Percentiles rank a stretch among this genome's conserved stretches.
Evolutionary conservation across 176 grass and related monocot species (phyloP).

Genomic region (Musa schizocarpa): DNA sequence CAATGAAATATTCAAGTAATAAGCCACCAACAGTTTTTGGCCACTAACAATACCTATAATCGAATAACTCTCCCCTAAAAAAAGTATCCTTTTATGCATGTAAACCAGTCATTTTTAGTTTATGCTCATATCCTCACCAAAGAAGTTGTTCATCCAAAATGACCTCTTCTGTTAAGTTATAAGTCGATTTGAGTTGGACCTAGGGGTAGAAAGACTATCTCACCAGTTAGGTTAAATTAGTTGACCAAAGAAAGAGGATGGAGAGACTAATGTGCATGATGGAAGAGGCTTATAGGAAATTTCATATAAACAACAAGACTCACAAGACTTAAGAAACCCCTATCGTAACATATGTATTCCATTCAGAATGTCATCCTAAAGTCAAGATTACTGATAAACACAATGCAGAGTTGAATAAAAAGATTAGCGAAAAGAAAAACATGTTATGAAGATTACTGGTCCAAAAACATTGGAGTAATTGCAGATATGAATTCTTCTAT

Average conservation of each 20-base stretch:
- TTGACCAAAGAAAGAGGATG: not conserved
- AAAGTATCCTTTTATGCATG: not conserved
- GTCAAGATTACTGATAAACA: not conserved
- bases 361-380: not conserved
- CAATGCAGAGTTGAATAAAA: conserved; percentile 10
- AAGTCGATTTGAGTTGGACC: not conserved
- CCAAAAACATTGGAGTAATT: conserved; percentile 60
- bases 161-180: not conserved
- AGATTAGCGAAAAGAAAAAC: conserved; percentile 14
- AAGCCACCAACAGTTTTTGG: too few relatives aligned
- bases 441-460: conserved; percentile 47
- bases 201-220: not conserved
- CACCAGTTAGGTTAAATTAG: not conserved
- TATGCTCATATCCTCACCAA: not conserved
- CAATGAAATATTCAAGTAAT: too few relatives aligned
- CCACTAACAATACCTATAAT: too few relatives aligned
- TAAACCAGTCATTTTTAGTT: not conserved
- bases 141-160: not conserved
- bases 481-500: conserved; percentile 68
- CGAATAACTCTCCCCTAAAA: not conserved
- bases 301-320: not conserved
- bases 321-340: not conserved
- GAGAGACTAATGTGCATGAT: too few relatives aligned
- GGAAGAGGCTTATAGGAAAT: too few relatives aligned
- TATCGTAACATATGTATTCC: not conserved